Conservation (phyloP, 768 basidiomycete species). For the Suillus lakei region DNA sequence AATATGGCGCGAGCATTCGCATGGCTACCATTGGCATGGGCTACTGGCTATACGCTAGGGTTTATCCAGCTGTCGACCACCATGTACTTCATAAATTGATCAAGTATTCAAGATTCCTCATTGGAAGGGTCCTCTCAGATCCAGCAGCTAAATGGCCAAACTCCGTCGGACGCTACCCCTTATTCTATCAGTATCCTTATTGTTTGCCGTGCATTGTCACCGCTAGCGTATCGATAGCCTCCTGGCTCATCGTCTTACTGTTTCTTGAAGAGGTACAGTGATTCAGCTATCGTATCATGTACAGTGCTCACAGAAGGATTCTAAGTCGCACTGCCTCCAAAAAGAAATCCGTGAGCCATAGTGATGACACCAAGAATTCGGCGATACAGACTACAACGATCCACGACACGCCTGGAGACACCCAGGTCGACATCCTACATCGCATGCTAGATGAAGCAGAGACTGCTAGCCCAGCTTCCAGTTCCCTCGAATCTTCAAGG, state of each 20-base stretch:
- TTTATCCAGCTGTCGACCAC: constrained; percentile 8
- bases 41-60: constrained; percentile 25
- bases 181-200: constrained; percentile 40
- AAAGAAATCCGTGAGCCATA: background rate
- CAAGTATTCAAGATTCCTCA: constrained; percentile 1
- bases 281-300: background rate
- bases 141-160: constrained; percentile 38
- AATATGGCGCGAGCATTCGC: constrained; percentile 22
- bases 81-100: background rate
- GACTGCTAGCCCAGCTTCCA: background rate
- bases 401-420: background rate
- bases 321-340: background rate
- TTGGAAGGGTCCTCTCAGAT: constrained; percentile 39
- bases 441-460: background rate
- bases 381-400: background rate
- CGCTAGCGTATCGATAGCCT: constrained; percentile 24
- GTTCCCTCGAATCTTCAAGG: background rate
- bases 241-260: constrained; percentile 22
- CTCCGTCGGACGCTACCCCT: constrained; percentile 28
- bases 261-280: constrained; percentile 33
- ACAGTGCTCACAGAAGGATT: background rate
- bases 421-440: background rate
- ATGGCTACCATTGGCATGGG: constrained; percentile 15
- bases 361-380: background rate
- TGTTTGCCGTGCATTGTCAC: constrained; percentile 36